Evolutionary conservation across 495 filamentous ascomycete species (phyloP), one percentile per base, ranked within the genome.

Genomic region (Lentithecium fluviatile): DNA sequence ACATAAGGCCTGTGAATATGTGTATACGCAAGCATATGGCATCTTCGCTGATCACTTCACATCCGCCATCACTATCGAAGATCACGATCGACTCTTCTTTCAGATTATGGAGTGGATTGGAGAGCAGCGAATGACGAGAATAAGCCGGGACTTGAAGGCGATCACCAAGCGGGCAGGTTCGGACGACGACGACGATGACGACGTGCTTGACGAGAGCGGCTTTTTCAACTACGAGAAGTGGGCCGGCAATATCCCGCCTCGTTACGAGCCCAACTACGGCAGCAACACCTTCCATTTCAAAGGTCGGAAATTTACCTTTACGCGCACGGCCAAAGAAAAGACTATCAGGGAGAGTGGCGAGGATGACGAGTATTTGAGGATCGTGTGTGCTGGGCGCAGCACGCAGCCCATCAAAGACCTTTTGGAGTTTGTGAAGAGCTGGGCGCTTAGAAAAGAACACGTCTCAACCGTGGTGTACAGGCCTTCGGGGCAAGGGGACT

Each of bases 41-140:
- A 10, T 59, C 25, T 70, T 83, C 53, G 56, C 62, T n/a, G 59
- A 70, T 6, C 76, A 83, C 60, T 78, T 79, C 62, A 83, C 78
- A 74, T 77, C 81, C 48, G 79, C 71, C 36, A 74, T 89, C 54
- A 74, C 76, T 37, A 76, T 89, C 61, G 73, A 76, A 54, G 78
- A 76, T 58, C 73, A 74, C 34, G 85, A 89, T 65, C 80, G 84
- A 38, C 82, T 87, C 13, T 86, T 82, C 70, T 61, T 71, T 11
- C 79, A 85, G 56, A 66, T 86, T 38, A 82, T 88, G 74, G 72
- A 77, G 25, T 88, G 83, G 80, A 75, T 87, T 3, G 79, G 82
- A 0, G 66, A 75, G 29, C 83, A 86, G 58, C 78, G 76, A 7
- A 73, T 72, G 43, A 74, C 81, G 38, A 78, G 76, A 40, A 75